These are phyloP conservation scores for Ceratobasidium sp. DNA, from an alignment of 1,284 basidiomycete species.

Conservation along the genomic window DNA sequence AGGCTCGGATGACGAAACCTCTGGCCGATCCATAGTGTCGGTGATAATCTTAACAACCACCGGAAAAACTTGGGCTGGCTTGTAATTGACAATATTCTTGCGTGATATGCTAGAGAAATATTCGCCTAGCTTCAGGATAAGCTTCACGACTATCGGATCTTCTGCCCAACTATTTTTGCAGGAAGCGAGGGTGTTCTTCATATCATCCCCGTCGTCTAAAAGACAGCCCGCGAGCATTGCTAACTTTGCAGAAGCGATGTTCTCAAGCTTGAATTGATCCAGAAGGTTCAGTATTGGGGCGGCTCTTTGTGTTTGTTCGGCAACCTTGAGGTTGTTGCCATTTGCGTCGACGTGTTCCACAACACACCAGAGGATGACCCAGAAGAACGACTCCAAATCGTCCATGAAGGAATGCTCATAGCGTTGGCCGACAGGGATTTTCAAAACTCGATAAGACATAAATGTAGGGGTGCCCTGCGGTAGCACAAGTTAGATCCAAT, in stretches of 20 bases:
- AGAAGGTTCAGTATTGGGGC: not conserved
- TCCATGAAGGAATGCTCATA: conserved; percentile 24
- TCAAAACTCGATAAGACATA: conserved; percentile 14
- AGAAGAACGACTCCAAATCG: conserved; percentile 26
- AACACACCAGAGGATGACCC: conserved; percentile 10
- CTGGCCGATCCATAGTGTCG: too few species aligned
- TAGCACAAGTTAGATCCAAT: not conserved
- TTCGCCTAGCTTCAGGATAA: too few species aligned
- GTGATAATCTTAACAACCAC: too few species aligned
- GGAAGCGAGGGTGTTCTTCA: not conserved
- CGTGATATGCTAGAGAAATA: too few species aligned
- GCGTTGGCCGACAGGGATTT: not conserved
- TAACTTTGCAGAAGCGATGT: not conserved
- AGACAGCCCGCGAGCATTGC: not conserved
- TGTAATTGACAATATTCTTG: too few species aligned
- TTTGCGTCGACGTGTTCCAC: not conserved
- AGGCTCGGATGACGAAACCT: too few species aligned
- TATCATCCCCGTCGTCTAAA: not conserved
- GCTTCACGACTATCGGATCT: too few species aligned
- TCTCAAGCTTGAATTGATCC: not conserved
- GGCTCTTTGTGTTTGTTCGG: not conserved
- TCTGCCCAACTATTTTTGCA: not conserved
- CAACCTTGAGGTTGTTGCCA: not conserved
- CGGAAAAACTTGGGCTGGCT: too few species aligned
- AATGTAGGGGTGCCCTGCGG: conserved; percentile 14